These are phyloP conservation scores for Multifurca ochricompacta DNA, from an alignment of 768 basidiomycete genomes.

Conservation along the genomic window DNA sequence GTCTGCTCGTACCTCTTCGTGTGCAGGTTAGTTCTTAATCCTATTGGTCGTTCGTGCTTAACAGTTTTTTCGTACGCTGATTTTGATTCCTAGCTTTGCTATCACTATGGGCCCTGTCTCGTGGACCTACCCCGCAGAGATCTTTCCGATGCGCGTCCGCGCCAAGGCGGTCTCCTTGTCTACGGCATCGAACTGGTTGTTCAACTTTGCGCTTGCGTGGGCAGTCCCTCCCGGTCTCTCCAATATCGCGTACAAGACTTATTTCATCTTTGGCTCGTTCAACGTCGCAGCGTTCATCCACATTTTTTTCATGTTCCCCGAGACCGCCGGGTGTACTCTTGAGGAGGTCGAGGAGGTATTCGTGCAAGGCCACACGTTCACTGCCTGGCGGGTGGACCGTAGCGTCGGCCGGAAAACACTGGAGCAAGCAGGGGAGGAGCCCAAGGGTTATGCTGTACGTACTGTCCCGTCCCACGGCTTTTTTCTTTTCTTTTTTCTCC, in stretches of 20 bases:
- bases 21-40: conserved; percentile 32
- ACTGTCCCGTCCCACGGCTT: not conserved
- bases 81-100: conserved; percentile 23
- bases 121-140: conserved; percentile 52
- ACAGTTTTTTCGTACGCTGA: too few species aligned
- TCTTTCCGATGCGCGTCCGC: conserved; percentile 29
- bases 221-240: conserved; percentile 66
- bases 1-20: conserved; percentile 74
- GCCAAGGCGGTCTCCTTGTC: conserved; percentile 37
- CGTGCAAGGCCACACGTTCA: conserved; percentile 55
- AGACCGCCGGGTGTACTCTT: conserved; percentile 62
- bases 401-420: conserved; percentile 57
- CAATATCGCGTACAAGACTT: conserved; percentile 64
- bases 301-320: conserved; percentile 73
- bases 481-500: too few species aligned
- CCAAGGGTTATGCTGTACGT: not conserved
- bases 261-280: conserved; percentile 73
- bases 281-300: conserved; percentile 67
- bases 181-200: conserved; percentile 37
- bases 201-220: conserved; percentile 40
- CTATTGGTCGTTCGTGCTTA: not conserved
- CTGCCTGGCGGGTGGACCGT: conserved; percentile 61
- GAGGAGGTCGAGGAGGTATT: conserved; percentile 80
- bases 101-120: conserved; percentile 67
- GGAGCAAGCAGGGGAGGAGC: conserved; percentile 35